Evolutionary conservation across 129 eudicot species (phyloP), one percentile per base, ranked within the genome.

Genomic region (Deinandra increscens): DNA sequence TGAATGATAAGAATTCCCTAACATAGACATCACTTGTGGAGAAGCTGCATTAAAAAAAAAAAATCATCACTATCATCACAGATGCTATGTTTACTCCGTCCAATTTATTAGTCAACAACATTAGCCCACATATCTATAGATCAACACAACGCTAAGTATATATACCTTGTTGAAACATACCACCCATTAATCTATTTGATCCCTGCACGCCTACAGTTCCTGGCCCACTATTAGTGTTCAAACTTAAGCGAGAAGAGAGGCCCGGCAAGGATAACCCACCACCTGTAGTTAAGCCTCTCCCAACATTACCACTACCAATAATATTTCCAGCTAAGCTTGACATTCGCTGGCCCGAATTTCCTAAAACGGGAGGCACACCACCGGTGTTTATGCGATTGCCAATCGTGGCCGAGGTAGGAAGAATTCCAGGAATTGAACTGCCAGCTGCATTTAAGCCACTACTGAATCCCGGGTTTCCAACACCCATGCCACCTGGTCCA

Each of bases 121-220:
- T 45, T 43, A 43, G 5, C 12, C 48, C 48, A 26, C 31, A 26
- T 9, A 43, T 12, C 3, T 43, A 43, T 9, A 9, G 4, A 8
- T 9, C 3, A 43, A 43, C 13, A 43, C n/a, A 9, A 54, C 20
- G 34, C 33, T 8, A 53, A 3, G 33, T 6, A 6, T 19, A 22
- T 53, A 50, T 84, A 92, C 98, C 98, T 92, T 92, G 98, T 84
- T 82, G 98, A 78, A 92, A 96, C 75, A 89, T 80, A 15, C 96
- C 85, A 54, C 95, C 82, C 90, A 84, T 84, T 60, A 92, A 71
- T 77, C 98, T 83, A 80, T 86, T 92, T 58, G 84, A 87, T 66
- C 95, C 96, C 73, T 89, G 96, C 67, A 84, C 74, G 66, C 79
- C 85, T 61, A 91, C 50, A 86, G 84, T 84, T 74, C 91, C 91